Evolutionary conservation across 805 yeast genomes (phyloP).

Genomic region (Ascoidea asiatica): DNA sequence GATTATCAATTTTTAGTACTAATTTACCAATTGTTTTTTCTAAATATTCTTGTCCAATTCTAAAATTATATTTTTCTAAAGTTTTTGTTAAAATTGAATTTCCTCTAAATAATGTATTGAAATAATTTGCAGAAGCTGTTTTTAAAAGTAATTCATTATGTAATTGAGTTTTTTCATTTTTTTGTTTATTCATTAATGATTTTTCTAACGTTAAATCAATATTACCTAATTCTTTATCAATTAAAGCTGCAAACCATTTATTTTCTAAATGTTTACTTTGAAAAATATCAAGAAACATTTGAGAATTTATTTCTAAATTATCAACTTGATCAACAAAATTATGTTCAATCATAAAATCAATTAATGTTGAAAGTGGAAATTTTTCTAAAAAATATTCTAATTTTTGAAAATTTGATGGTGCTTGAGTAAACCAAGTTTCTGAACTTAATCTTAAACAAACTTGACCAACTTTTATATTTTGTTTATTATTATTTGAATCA

Average conservation of each 20-base stretch:
- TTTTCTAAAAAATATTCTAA: slow-evolving; percentile 48
- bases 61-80: slow-evolving; percentile 59
- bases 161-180: slow-evolving; percentile 1
- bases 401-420: slow-evolving; percentile 43
- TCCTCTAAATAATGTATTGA: slow-evolving; percentile 68
- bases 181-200: background rate
- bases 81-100: slow-evolving; percentile 74
- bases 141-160: background rate
- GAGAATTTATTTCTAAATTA: slow-evolving; percentile 40
- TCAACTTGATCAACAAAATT: slow-evolving; percentile 18
- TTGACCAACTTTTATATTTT: slow-evolving; percentile 36
- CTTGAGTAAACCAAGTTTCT: slow-evolving; percentile 42
- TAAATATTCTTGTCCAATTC: slow-evolving; percentile 71
- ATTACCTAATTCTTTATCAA: slow-evolving; percentile 49
- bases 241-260: slow-evolving; percentile 59
- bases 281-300: slow-evolving; percentile 57
- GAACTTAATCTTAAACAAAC: slow-evolving; percentile 36
- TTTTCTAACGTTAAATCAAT: slow-evolving; percentile 11
- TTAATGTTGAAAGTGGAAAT: slow-evolving; percentile 38
- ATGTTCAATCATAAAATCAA: slow-evolving; percentile 28
- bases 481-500: slow-evolving; percentile 19
- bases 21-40: slow-evolving; percentile 62
- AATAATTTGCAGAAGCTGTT: slow-evolving; percentile 23
- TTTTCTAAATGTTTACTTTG: slow-evolving; percentile 57
- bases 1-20: slow-evolving; percentile 36